Base-by-base conservation (phyloP, 2,329 filamentous ascomycete genomes). In the Venturia oleaginea region DNA sequence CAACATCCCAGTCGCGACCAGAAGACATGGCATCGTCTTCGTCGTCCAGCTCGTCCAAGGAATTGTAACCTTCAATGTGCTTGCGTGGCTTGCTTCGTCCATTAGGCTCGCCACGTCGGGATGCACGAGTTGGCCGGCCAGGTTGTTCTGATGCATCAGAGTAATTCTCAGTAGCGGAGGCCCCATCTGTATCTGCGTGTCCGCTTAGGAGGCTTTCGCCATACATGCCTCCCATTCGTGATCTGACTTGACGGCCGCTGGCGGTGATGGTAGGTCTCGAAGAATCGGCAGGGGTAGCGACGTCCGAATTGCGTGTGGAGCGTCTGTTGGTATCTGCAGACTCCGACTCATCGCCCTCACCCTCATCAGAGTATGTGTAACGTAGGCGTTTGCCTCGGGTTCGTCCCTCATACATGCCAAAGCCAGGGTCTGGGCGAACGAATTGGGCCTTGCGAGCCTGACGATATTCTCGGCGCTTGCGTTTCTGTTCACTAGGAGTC, bases 301-400 rank as follows among this genome's bases (percentile, higher is more conserved):
- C 82, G 46, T 87, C 84, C 1, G 89, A 91, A 59, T 81, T 79
- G 55, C 84, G 86, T 22, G 86, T 83, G 15, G 90, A 91, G 32
- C 64, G 64, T 32, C 64, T 22, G 19, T 27, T 61, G 8, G 17
- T 43, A 15, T 37, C 27, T 22, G 78, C 77, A 66, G 80, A 92
- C 73, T 86, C 87, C n/a, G 84, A 84, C 64, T 81, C 83, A 62
- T 78, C 80, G 59, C 87, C 85, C 42, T 88, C 88, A 69, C 95
- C 91, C 30, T 95, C 91, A 62, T 97, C 92, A 0, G 92, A 95
- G 72, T 90, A 99, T 0, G 91, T 99, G 73, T 99, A 99, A 76
- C 92, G 95, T 78, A 96, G 89, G 67, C 93, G 89, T 80, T 99
- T 97, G 65, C 94, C 94, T 66, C 94, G 86, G 5, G 95, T 99